These are phyloP conservation scores for Rhizopogon rudus DNA, from an alignment of 768 basidiomycete species.

Conservation along the genomic window DNA sequence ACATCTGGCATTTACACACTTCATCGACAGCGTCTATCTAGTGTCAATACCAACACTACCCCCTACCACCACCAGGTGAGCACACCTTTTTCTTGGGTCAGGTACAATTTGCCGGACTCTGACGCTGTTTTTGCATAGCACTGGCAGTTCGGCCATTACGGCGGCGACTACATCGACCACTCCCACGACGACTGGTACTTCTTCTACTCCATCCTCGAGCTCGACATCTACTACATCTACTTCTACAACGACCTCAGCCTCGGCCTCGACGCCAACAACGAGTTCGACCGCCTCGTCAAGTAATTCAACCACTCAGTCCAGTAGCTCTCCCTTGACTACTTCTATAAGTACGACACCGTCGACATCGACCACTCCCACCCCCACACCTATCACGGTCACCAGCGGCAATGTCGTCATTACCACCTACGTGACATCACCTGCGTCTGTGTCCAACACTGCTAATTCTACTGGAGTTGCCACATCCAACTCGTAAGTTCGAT, in stretches of 20 bases:
- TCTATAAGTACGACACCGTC: neutral
- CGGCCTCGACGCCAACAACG: neutral
- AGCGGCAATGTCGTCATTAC: neutral
- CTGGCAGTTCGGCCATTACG: no score
- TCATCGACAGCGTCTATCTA: neutral
- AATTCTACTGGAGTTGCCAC: neutral
- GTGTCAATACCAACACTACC: neutral
- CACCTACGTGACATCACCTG: neutral
- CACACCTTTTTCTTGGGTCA: neutral
- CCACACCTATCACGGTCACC: slow-evolving; percentile 1
- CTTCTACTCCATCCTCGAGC: neutral
- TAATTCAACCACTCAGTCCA: neutral
- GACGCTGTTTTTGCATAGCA: neutral
- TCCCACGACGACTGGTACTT: neutral
- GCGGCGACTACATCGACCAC: neutral
- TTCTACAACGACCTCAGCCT: neutral
- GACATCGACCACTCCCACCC: neutral
- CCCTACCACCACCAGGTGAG: slow-evolving; percentile 2
- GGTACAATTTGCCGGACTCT: neutral
- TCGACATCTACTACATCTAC: neutral
- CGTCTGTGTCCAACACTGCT: neutral
- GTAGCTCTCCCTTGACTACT: neutral
- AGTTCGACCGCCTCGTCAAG: neutral
- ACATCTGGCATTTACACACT: neutral
- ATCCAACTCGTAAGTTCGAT: slow-evolving; percentile 21